A percentile compares a stretch with the other conserved stretches of the same genome.
Evolutionary conservation across 129 eudicot genomes (phyloP).

Genomic region (Mikania micrantha): DNA sequence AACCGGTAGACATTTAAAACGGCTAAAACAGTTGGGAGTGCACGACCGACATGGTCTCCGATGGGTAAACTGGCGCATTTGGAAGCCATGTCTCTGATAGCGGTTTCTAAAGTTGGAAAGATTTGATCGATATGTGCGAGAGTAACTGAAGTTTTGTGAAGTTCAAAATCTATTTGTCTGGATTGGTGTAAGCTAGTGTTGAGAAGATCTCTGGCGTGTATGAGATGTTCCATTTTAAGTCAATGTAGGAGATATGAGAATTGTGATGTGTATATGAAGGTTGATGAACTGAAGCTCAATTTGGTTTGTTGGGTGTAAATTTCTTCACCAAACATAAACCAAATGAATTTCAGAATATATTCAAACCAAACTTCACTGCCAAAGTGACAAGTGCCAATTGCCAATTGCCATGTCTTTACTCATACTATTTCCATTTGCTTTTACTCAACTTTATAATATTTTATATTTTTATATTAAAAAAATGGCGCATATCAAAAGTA

Average conservation of each 20-base stretch:
- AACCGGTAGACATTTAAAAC: slow-evolving; percentile 42
- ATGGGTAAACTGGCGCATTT: slow-evolving; percentile 35
- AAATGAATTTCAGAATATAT: slow-evolving; percentile 26
- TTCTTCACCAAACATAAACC: slow-evolving; percentile 33
- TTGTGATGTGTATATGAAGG: not conserved
- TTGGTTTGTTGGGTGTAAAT: slow-evolving; percentile 14
- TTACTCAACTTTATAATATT: not conserved
- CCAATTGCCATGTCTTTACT: slow-evolving; percentile 33
- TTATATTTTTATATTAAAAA: not conserved
- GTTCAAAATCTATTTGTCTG: slow-evolving; percentile 28
- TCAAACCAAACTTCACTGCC: slow-evolving; percentile 75
- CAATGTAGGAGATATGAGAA: not conserved
- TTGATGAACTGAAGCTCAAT: not conserved
- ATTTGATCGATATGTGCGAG: slow-evolving; percentile 29
- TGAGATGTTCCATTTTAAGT: slow-evolving; percentile 21
- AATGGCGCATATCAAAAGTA: too few species aligned
- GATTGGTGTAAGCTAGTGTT: slow-evolving; percentile 53
- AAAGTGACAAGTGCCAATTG: too few species aligned
- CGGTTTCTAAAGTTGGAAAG: slow-evolving; percentile 30
- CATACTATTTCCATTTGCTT: slow-evolving; percentile 17
- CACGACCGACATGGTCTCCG: slow-evolving; percentile 32
- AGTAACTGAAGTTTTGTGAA: slow-evolving; percentile 34
- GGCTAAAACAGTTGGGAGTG: slow-evolving; percentile 52
- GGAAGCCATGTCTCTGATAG: slow-evolving; percentile 25
- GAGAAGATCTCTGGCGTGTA: slow-evolving; percentile 52